Evolutionary conservation across 495 filamentous ascomycete genomes (phyloP), one percentile per base, ranked within the genome.

Genomic region (Penicillium robsamsonii): DNA sequence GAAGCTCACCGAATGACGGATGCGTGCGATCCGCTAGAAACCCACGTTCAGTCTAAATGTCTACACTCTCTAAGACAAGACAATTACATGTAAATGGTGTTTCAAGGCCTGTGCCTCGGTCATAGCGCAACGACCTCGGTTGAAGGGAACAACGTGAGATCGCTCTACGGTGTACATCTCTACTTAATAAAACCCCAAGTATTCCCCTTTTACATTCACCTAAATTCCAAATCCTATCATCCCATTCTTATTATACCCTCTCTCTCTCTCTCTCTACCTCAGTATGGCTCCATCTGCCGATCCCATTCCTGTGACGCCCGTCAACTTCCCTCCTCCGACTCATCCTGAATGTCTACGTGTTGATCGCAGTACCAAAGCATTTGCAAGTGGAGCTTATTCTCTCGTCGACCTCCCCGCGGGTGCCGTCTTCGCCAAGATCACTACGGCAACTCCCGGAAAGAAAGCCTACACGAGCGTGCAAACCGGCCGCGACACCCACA

Each of bases 401-500:
- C 78, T 77, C 40, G 69, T 87, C 58, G 65, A 77, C 18, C 77
- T 90, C 5, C 83, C 85, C 10, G 81, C 87, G 5, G 87, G 84
- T 55, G 81, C 68, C 76, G 40, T 89, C 53, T 74, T 85, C 65
- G 77, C 84, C 48, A 66, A 67, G n/a, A 76, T 78, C 63, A 70
- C 69, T 46, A 65, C 56, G 22, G 81, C 82, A 12, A 87, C 84
- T 56, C 83, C 83, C 7, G 58, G 67, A 13, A 80, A 77, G 46
- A 79, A 85, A 12, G 86, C 87, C 22, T 90, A 89, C 69, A 83
- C 84, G 12, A 87, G 81, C 13, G 87, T 91, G 18, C 88, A 91
- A 66, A 81, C 80, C 30, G 81, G 81, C 29, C 68, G 60, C 40
- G 68, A 84, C 65, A 73, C 70, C 53, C 87, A 91, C 71, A 77